Evolutionary conservation across 371 early-diverging fungal genomes (phyloP).

Genomic region (Zychaea mexicana): DNA sequence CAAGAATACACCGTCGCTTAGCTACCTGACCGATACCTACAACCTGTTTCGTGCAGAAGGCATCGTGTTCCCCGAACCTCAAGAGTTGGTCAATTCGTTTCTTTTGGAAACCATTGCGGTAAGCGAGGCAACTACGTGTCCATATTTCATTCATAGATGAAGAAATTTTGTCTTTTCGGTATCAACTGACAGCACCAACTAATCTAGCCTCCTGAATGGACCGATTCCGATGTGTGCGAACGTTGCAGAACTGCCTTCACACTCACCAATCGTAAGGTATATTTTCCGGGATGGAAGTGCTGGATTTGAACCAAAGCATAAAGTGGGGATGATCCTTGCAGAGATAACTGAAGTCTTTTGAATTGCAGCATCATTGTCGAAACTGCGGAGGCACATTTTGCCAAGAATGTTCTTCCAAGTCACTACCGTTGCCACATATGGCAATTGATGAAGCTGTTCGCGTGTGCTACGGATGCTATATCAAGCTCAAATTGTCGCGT

Average conservation of each 20-base stretch:
- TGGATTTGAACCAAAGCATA: neutral
- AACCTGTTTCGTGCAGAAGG: constrained; percentile 74
- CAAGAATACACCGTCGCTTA: constrained; percentile 70
- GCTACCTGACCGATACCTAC: constrained; percentile 77
- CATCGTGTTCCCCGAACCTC: constrained; percentile 56
- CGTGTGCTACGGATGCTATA: constrained; percentile 91
- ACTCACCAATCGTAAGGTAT: constrained; percentile 85
- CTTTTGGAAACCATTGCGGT: constrained; percentile 77
- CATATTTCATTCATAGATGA: neutral
- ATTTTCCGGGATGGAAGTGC: neutral
- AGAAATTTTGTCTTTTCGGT: no score
- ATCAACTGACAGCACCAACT: no score
- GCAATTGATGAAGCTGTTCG: constrained; percentile 89
- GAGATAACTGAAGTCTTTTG: neutral
- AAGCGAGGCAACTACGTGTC: no score
- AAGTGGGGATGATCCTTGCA: neutral
- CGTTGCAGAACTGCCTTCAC: constrained; percentile 83
- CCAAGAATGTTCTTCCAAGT: constrained; percentile 88
- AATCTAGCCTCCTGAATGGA: constrained; percentile 55
- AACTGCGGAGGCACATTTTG: constrained; percentile 95
- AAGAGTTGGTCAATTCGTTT: constrained; percentile 49
- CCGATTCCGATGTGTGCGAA: constrained; percentile 90
- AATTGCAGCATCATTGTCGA: constrained; percentile 86
- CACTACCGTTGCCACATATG: constrained; percentile 77
- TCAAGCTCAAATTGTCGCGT: constrained; percentile 59